Evolutionary conservation across 192 early-diverging fungal genomes (phyloP).

Genomic region (Backusella liffmaniae): DNA sequence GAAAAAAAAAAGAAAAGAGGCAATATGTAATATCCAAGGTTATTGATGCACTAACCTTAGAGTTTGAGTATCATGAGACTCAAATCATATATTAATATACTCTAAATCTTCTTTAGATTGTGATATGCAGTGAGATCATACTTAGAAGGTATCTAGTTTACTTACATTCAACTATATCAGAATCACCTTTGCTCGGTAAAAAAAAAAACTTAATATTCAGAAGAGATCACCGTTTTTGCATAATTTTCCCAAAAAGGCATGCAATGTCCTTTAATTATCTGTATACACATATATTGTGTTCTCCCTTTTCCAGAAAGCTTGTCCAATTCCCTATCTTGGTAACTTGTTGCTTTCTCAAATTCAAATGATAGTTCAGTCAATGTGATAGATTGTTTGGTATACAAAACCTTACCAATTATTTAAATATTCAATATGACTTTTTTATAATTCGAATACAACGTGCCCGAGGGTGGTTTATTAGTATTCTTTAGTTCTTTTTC

Average conservation of each 20-base stretch:
- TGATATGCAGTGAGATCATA: neutral
- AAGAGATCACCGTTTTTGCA: slow-evolving; percentile 74
- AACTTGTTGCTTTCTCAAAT: slow-evolving; percentile 71
- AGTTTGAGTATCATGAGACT: neutral
- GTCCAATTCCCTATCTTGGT: slow-evolving; percentile 78
- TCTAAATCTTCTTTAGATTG: neutral
- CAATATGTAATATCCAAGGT: neutral
- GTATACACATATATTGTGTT: slow-evolving; percentile 73
- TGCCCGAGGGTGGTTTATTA: slow-evolving; percentile 87
- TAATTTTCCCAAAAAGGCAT: slow-evolving; percentile 75
- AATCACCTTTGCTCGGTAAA: slow-evolving; percentile 66
- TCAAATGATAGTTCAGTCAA: slow-evolving; percentile 80
- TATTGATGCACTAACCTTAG: neutral
- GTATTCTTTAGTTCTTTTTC: slow-evolving; percentile 87
- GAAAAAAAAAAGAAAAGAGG: neutral
- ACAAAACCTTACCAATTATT: slow-evolving; percentile 73
- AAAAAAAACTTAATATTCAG: slow-evolving; percentile 79
- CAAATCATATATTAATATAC: neutral
- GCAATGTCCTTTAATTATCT: slow-evolving; percentile 78
- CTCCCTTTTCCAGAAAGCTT: slow-evolving; percentile 49
- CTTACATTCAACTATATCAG: slow-evolving; percentile 36
- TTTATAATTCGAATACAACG: slow-evolving; percentile 75
- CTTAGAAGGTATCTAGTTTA: neutral
- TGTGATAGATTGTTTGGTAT: slow-evolving; percentile 73
- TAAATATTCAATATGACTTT: slow-evolving; percentile 69